Percentiles rank a stretch among this genome's conserved stretches.
Conservation (phyloP, 345 rosid genomes). For the Melaleuca alternifolia region DNA sequence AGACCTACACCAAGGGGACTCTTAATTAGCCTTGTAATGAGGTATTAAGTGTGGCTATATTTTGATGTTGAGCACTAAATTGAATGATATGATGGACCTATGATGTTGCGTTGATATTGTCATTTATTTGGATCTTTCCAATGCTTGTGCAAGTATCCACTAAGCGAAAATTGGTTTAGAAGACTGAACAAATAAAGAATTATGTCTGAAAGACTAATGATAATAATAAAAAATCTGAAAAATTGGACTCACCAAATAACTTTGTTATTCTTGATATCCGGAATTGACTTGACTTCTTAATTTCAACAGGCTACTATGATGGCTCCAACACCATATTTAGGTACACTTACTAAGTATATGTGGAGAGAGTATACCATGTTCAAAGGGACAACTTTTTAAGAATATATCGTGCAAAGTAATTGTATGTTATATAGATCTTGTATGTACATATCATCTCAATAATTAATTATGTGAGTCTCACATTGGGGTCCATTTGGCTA, state of each 20-base stretch:
- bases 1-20: too few species aligned
- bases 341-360: not conserved
- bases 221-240: not conserved
- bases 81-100: too few species aligned
- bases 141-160: too few species aligned
- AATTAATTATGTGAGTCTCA: not conserved
- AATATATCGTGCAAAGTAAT: not conserved
- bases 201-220: fast-evolving
- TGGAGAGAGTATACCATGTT: not conserved
- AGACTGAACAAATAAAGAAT: not conserved
- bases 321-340: too few species aligned
- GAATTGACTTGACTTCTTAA: not conserved
- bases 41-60: too few species aligned
- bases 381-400: not conserved
- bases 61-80: too few species aligned
- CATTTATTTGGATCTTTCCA: too few species aligned
- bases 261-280: not conserved
- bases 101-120: too few species aligned
- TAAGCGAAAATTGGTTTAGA: not conserved
- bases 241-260: not conserved
- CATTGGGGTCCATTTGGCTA: too few species aligned
- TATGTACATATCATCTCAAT: not conserved
- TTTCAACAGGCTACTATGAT: not conserved
- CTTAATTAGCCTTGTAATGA: too few species aligned
- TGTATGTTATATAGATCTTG: fast-evolving